These are phyloP conservation scores for Lecanicillium sp. DNA, from an alignment of 2,329 filamentous ascomycete species.

Conservation along the genomic window DNA sequence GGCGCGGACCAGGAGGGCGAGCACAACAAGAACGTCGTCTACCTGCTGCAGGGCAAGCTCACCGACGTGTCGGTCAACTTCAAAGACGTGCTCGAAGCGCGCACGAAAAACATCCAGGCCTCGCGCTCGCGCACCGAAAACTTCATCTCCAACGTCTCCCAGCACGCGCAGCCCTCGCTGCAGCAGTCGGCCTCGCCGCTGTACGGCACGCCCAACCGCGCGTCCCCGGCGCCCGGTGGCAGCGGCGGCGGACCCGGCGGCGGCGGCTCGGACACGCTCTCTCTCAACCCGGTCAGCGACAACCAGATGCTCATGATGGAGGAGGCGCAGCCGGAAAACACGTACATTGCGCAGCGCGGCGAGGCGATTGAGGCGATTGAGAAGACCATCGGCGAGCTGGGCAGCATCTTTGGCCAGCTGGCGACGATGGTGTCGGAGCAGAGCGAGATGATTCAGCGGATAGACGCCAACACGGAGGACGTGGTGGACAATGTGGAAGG, in stretches of 20 bases:
- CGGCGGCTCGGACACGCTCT: slow-evolving; percentile 63
- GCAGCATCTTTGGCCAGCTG: slow-evolving; percentile 84
- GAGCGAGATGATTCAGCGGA: slow-evolving; percentile 94
- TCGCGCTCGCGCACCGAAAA: slow-evolving; percentile 90
- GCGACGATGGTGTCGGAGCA: slow-evolving; percentile 97
- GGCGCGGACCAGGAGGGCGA: slow-evolving; percentile 73
- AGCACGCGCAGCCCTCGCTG: slow-evolving; percentile 62
- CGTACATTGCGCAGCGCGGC: slow-evolving; percentile 87
- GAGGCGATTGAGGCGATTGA: slow-evolving; percentile 97
- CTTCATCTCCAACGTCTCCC: slow-evolving; percentile 85
- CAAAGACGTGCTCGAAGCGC: slow-evolving; percentile 92
- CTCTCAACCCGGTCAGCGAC: slow-evolving; percentile 71
- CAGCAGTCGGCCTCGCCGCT: slow-evolving; percentile 77
- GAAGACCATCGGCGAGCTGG: slow-evolving; percentile 86
- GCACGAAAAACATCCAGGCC: slow-evolving; percentile 97
- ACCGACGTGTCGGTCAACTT: slow-evolving; percentile 92
- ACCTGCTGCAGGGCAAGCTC: slow-evolving; percentile 83
- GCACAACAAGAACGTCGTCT: slow-evolving; percentile 96
- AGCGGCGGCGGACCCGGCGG: slow-evolving; percentile 24
- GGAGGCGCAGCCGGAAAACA: slow-evolving; percentile 81
- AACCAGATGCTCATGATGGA: slow-evolving; percentile 88
- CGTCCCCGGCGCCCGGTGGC: slow-evolving; percentile 55
- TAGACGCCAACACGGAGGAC: slow-evolving; percentile 95
- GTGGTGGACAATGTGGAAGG: slow-evolving; percentile 98
- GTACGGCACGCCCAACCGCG: slow-evolving; percentile 70